Conservation (phyloP, 139 green algal genomes). For the Chlorella vulgaris region DNA sequence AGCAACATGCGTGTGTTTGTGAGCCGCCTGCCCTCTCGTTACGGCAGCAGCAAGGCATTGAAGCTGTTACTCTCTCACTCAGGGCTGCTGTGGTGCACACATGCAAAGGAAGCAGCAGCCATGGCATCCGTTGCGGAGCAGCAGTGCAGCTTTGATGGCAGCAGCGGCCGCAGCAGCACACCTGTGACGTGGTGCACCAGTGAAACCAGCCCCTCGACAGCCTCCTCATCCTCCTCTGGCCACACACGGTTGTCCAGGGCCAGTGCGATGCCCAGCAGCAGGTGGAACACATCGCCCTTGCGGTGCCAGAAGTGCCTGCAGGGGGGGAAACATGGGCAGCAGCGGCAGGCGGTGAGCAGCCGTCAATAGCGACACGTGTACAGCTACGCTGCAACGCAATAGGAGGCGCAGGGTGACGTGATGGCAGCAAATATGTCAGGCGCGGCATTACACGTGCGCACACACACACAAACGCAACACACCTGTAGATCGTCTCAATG, state of each 20-base stretch:
- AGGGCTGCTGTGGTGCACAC: too few species aligned
- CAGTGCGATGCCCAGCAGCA: conserved; percentile 41
- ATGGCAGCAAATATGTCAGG: too few species aligned
- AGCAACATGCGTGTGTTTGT: too few species aligned
- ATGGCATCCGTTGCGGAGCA: too few species aligned
- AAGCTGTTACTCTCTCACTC: too few species aligned
- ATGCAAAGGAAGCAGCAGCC: too few species aligned
- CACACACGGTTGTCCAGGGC: conserved; percentile 46
- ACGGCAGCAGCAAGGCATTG: too few species aligned
- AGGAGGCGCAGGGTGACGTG: not conserved
- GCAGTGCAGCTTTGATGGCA: too few species aligned
- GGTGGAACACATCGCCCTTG: conserved; percentile 58
- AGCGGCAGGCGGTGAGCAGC: not conserved
- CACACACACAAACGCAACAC: too few species aligned
- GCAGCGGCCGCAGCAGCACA: not conserved
- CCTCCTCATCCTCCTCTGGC: conserved; percentile 39
- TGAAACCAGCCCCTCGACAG: conserved; percentile 27
- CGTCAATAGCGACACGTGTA: not conserved
- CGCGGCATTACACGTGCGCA: too few species aligned
- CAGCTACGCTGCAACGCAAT: not conserved
- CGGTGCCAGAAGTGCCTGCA: conserved; percentile 44
- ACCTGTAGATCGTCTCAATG: not conserved
- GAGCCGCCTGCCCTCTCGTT: too few species aligned
- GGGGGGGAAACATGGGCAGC: not conserved
- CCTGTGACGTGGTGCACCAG: conserved; percentile 45